A percentile compares a stretch with the other conserved stretches of the same genome.
phyloP scores from a whole-genome alignment of 345 rosid species.

The Durio zibethinus region DNA sequence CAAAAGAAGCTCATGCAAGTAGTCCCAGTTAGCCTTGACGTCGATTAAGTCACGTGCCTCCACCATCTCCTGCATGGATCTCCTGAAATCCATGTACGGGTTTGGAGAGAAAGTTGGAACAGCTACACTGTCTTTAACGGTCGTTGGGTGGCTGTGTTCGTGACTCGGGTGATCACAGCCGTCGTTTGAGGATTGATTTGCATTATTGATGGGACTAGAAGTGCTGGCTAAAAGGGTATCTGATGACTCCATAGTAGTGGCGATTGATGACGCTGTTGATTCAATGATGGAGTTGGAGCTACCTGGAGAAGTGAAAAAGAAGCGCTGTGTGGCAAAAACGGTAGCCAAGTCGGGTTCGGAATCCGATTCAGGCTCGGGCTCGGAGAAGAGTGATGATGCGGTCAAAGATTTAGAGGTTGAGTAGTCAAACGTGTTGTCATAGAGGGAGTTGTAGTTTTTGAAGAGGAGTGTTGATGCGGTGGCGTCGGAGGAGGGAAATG shows the following conservation, averaged over 20 bases:
- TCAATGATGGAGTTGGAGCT: slow-evolving; percentile 85
- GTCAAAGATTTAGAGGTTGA: slow-evolving; percentile 18
- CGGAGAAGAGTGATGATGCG: slow-evolving; percentile 3
- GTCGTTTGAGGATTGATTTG: slow-evolving; percentile 1
- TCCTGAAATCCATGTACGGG: slow-evolving; percentile 77
- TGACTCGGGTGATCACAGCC: background rate
- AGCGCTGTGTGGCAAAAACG: slow-evolving; percentile 69
- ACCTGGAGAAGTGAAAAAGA: slow-evolving; percentile 93
- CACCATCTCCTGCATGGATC: slow-evolving; percentile 97
- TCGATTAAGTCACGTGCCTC: slow-evolving; percentile 61
- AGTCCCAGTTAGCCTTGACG: slow-evolving; percentile 59
- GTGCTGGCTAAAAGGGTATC: background rate
- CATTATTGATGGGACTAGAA: background rate
- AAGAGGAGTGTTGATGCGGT: slow-evolving; percentile 21
- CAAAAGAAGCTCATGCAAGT: slow-evolving; percentile 69
- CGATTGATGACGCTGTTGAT: background rate
- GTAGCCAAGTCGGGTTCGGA: slow-evolving; percentile 63
- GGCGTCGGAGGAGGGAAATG: slow-evolving; percentile 4
- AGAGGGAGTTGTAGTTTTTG: slow-evolving; percentile 48
- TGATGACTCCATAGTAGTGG: slow-evolving; percentile 8
- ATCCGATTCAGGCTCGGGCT: slow-evolving; percentile 13
- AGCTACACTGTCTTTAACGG: slow-evolving; percentile 44
- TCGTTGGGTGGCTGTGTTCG: background rate
- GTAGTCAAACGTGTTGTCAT: slow-evolving; percentile 25
- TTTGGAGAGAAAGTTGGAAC: slow-evolving; percentile 73